A percentile compares a stretch with the other conserved stretches of the same genome.
phyloP scores from a whole-genome alignment of 768 basidiomycete species.

The Phanerochaete sordida region DNA sequence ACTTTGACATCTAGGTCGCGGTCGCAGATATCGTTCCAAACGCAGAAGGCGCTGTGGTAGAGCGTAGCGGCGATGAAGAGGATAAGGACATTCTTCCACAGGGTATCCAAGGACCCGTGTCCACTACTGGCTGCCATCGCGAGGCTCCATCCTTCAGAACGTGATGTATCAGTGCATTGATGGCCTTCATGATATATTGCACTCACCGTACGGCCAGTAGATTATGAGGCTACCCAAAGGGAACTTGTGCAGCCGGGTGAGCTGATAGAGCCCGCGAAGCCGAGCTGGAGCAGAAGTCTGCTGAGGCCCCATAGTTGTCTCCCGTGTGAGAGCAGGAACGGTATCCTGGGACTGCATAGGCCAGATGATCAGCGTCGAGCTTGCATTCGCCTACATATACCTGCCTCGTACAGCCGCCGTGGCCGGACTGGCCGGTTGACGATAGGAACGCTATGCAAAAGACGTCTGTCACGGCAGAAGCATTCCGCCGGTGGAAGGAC shows the following conservation, averaged over 20 bases:
- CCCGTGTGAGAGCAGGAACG: too few species aligned
- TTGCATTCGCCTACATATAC: too few species aligned
- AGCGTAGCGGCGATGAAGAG: slow-evolving; percentile 15
- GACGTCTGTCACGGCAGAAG: too few species aligned
- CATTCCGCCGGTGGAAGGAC: too few species aligned
- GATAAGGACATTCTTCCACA: background rate
- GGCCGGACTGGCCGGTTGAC: too few species aligned
- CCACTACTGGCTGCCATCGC: slow-evolving; percentile 16
- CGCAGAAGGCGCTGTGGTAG: slow-evolving; percentile 17
- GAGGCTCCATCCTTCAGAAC: slow-evolving; percentile 14
- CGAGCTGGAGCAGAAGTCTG: background rate
- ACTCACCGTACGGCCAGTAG: slow-evolving; percentile 18
- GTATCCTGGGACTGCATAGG: too few species aligned
- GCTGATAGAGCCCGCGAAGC: slow-evolving; percentile 5
- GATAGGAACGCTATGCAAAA: too few species aligned
- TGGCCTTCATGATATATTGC: too few species aligned
- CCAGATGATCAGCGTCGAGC: too few species aligned
- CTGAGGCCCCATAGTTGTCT: background rate
- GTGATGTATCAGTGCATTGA: background rate
- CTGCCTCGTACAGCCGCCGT: too few species aligned
- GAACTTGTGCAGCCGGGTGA: slow-evolving; percentile 19
- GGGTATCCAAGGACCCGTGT: slow-evolving; percentile 1
- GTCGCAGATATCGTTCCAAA: slow-evolving; percentile 24
- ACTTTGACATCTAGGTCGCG: slow-evolving; percentile 30
- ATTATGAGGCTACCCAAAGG: slow-evolving; percentile 14